Percentiles rank a stretch among this genome's conserved stretches.
Evolutionary conservation across 2,329 filamentous ascomycete species (phyloP).

Genomic region (Spiromastix sp.): DNA sequence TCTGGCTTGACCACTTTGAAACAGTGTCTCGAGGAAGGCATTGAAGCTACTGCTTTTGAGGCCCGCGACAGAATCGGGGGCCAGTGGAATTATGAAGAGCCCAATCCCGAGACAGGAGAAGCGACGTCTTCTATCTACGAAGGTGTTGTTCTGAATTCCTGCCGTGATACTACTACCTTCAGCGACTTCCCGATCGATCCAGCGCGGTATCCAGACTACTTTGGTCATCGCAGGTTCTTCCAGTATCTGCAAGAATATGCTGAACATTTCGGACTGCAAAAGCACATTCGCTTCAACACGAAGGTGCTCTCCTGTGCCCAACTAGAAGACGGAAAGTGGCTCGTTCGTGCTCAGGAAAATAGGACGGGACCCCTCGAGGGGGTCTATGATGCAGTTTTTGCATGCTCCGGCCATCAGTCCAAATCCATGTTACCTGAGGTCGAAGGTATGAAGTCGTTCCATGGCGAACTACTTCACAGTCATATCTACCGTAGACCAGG

Average conservation of each 20-base stretch:
- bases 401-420: slow-evolving; percentile 24
- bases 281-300: slow-evolving; percentile 25
- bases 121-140: slow-evolving; percentile 26
- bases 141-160: slow-evolving; percentile 28
- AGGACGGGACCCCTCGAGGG: slow-evolving; percentile 13
- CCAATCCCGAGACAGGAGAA: slow-evolving; percentile 15
- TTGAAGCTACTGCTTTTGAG: slow-evolving; percentile 28
- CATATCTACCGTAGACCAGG: slow-evolving; percentile 26
- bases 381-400: slow-evolving; percentile 26
- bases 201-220: slow-evolving; percentile 27
- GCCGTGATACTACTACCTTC: slow-evolving; percentile 28
- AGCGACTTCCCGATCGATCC: slow-evolving; percentile 33
- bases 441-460: slow-evolving; percentile 22
- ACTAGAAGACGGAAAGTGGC: slow-evolving; percentile 20
- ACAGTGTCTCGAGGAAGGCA: slow-evolving; percentile 27
- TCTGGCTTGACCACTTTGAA: slow-evolving; percentile 29
- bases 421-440: slow-evolving; percentile 24
- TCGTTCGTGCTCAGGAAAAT: slow-evolving; percentile 15
- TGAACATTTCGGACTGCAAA: slow-evolving; percentile 24
- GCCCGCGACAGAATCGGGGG: slow-evolving; percentile 26
- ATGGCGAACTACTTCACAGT: slow-evolving; percentile 28
- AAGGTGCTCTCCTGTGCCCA: slow-evolving; percentile 22
- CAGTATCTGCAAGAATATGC: slow-evolving; percentile 29
- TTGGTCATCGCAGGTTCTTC: slow-evolving; percentile 25
- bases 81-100: slow-evolving; percentile 29